phyloP scores from a whole-genome alignment of 2,329 filamentous ascomycete species.

The Penicillium hordei region DNA sequence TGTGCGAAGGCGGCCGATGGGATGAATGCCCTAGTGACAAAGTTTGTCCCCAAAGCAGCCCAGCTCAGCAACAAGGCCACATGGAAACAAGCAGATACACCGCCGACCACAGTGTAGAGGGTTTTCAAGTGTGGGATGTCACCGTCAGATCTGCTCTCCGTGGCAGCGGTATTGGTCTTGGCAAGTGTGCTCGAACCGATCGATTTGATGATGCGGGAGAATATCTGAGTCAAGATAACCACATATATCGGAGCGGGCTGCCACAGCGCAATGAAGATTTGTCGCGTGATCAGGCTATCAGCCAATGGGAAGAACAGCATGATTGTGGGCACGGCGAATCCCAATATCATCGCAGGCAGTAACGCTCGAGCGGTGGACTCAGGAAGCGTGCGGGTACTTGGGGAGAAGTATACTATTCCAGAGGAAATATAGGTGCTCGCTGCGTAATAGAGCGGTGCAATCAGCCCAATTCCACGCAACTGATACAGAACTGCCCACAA shows the following conservation, averaged over 20 bases:
- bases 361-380: conserved; percentile 23
- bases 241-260: conserved; percentile 26
- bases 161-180: not conserved
- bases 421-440: conserved; percentile 18
- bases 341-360: conserved; percentile 24
- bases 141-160: not conserved
- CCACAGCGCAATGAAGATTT: conserved; percentile 26
- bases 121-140: conserved; percentile 4
- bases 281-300: conserved; percentile 10
- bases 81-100: conserved; percentile 13
- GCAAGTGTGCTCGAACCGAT: not conserved
- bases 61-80: not conserved
- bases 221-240: conserved; percentile 15
- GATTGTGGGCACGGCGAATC: conserved; percentile 26
- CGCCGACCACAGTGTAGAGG: conserved; percentile 6
- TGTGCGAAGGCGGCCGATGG: conserved; percentile 8
- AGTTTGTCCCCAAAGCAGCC: not conserved
- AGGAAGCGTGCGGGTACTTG: conserved; percentile 15
- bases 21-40: conserved; percentile 20
- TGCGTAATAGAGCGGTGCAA: conserved; percentile 28
- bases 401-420: conserved; percentile 12
- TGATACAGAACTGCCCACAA: conserved; percentile 20
- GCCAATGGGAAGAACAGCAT: conserved; percentile 26
- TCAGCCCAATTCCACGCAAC: conserved; percentile 19
- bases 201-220: conserved; percentile 9